Conservation (phyloP, 2,329 filamentous ascomycete genomes). For the Lasiodiplodia gonubiensis region DNA sequence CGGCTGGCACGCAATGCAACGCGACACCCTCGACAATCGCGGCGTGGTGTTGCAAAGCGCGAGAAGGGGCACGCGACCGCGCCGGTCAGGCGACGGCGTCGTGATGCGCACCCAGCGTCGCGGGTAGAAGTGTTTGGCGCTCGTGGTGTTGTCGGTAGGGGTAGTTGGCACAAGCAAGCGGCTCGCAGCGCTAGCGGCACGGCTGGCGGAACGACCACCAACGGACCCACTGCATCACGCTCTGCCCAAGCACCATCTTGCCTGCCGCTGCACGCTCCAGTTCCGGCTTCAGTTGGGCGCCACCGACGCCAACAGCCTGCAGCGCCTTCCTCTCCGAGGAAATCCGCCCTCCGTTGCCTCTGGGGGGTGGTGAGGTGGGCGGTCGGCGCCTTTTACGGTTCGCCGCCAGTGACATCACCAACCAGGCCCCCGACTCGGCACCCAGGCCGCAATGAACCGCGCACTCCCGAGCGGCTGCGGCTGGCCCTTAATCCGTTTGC, state of each 20-base stretch:
- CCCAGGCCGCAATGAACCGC: slow-evolving; percentile 1
- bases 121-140: slow-evolving; percentile 8
- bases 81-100: slow-evolving; percentile 23
- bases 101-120: slow-evolving; percentile 10
- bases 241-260: neutral
- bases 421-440: slow-evolving; percentile 12
- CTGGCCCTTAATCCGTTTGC: neutral
- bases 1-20: slow-evolving; percentile 3
- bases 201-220: slow-evolving; percentile 14
- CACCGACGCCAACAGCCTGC: neutral
- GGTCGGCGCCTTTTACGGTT: slow-evolving; percentile 10
- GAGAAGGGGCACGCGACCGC: neutral
- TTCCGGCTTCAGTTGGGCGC: neutral
- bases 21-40: neutral
- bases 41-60: neutral
- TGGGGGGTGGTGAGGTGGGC: neutral
- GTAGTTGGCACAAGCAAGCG: slow-evolving; percentile 8
- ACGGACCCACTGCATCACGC: neutral
- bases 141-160: neutral
- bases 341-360: neutral
- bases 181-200: slow-evolving; percentile 25
- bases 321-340: neutral
- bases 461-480: slow-evolving; percentile 4
- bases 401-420: slow-evolving; percentile 15
- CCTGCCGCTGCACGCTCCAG: slow-evolving; percentile 24